phyloP scores from a whole-genome alignment of 257 asterid genomes.

The Nemophila menziesii region DNA sequence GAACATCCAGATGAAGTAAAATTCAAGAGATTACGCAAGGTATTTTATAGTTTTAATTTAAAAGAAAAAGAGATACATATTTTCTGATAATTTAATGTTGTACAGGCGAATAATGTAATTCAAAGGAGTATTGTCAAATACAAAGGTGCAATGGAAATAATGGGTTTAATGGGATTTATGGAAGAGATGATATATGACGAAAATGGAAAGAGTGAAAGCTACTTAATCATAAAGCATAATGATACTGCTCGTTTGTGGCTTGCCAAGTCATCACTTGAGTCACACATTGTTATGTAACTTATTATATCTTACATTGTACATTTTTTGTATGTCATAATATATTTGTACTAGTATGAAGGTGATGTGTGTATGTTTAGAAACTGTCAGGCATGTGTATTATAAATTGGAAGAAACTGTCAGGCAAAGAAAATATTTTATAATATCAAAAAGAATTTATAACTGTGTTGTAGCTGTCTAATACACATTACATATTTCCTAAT shows the following conservation, averaged over 20 bases:
- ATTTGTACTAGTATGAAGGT: too few relatives aligned
- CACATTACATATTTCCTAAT: too few relatives aligned
- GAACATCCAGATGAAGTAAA: slow-evolving; percentile 66
- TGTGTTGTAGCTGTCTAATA: too few relatives aligned
- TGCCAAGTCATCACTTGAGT: slow-evolving; percentile 66
- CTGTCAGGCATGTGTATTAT: too few relatives aligned
- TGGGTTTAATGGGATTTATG: slow-evolving; percentile 49
- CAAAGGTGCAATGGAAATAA: slow-evolving; percentile 40
- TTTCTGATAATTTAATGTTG: slow-evolving; percentile 6
- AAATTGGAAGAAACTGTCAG: too few relatives aligned
- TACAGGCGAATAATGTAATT: slow-evolving; percentile 67
- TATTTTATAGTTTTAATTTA: slow-evolving; percentile 6
- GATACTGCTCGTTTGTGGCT: slow-evolving; percentile 92
- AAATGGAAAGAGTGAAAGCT: slow-evolving; percentile 39
- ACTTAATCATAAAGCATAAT: slow-evolving; percentile 51
- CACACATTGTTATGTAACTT: slow-evolving; percentile 14
- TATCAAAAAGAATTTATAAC: too few relatives aligned
- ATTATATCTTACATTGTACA: too few relatives aligned
- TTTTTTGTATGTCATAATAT: too few relatives aligned
- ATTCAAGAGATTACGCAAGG: slow-evolving; percentile 80
- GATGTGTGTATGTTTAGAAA: too few relatives aligned
- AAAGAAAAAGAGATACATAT: background rate
- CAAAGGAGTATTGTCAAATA: slow-evolving; percentile 26
- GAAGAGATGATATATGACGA: slow-evolving; percentile 37
- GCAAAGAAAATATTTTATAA: too few relatives aligned